phyloP scores from a whole-genome alignment of 768 basidiomycete genomes.

The Rhizopogon rudus region DNA sequence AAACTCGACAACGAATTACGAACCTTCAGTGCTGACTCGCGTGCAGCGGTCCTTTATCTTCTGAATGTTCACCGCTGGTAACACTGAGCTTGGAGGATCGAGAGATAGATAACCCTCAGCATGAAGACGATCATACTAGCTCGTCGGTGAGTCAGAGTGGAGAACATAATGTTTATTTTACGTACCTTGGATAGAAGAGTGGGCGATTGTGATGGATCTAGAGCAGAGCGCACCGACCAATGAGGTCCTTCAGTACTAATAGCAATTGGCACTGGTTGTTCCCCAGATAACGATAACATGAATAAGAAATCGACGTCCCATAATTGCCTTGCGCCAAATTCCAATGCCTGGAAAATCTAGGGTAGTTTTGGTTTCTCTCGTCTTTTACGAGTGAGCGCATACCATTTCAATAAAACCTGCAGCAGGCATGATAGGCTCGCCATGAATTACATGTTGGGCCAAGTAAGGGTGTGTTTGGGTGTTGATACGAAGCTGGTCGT shows the following conservation, averaged over 20 bases:
- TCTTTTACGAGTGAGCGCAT: neutral
- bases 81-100: neutral
- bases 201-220: neutral
- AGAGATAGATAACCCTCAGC: conserved; percentile 2
- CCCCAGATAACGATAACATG: neutral
- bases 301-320: neutral
- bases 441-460: conserved; percentile 39
- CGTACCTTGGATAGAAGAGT: neutral
- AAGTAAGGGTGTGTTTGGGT: conserved; percentile 33
- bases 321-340: neutral
- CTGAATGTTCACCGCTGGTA: neutral
- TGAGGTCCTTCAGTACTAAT: neutral
- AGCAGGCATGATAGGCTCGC: conserved; percentile 42
- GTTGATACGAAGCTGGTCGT: conserved; percentile 31
- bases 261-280: neutral
- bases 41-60: neutral
- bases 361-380: too few relatives aligned
- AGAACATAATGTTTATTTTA: neutral
- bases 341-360: neutral
- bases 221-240: neutral
- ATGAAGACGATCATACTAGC: neutral
- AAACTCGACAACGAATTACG: neutral
- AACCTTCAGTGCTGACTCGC: neutral
- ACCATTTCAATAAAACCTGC: conserved; percentile 40
- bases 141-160: neutral